Conservation (phyloP, 2,329 filamentous ascomycete genomes). For the Fusarium hainanense region DNA sequence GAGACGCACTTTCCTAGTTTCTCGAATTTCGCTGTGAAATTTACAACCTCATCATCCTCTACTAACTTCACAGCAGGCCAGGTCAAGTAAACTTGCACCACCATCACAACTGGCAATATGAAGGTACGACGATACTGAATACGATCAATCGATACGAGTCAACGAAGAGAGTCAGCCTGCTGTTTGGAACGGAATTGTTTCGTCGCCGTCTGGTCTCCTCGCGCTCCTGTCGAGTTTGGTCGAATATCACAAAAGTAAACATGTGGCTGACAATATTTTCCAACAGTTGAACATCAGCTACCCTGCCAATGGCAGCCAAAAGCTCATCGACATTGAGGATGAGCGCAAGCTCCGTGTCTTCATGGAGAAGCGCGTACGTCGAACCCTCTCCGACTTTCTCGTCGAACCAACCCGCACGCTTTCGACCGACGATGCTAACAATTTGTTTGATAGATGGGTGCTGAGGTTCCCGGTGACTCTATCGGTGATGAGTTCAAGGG, state of each 20-base stretch:
- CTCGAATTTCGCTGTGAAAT: constrained; percentile 53
- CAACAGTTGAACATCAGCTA: constrained; percentile 75
- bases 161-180: not conserved
- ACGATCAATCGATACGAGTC: constrained; percentile 11
- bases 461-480: constrained; percentile 91
- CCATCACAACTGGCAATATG: constrained; percentile 61
- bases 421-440: constrained; percentile 49
- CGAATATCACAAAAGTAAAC: constrained; percentile 16
- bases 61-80: constrained; percentile 56
- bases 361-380: constrained; percentile 93
- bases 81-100: constrained; percentile 58
- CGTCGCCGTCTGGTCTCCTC: not conserved
- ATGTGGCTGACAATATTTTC: constrained; percentile 49
- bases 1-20: constrained; percentile 53
- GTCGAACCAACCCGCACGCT: constrained; percentile 20
- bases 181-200: not conserved
- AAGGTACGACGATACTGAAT: constrained; percentile 53
- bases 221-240: not conserved
- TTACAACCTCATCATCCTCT: constrained; percentile 48
- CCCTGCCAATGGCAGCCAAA: constrained; percentile 99
- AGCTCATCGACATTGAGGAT: constrained; percentile 99
- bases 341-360: constrained; percentile 99
- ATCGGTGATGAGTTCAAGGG: constrained; percentile 99
- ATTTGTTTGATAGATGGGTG: constrained; percentile 73
- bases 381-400: constrained; percentile 17